Conservation (phyloP, 2,329 filamentous ascomycete species). For the Tolypocladium ophioglossoides region DNA sequence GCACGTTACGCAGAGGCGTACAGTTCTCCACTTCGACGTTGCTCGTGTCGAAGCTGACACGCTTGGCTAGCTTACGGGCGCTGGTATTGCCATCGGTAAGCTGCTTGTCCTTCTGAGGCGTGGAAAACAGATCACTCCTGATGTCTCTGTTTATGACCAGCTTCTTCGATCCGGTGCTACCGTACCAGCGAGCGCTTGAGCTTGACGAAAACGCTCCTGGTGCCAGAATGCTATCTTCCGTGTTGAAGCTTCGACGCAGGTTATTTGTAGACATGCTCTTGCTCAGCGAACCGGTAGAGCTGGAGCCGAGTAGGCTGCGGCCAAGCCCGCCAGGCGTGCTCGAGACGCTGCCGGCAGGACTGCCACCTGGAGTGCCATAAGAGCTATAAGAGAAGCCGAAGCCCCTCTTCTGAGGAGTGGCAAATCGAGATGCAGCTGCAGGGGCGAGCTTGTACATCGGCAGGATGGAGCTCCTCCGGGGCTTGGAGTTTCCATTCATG, state of each 20-base stretch:
- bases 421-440: constrained; percentile 64
- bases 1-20: constrained; percentile 21
- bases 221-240: constrained; percentile 76
- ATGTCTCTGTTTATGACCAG: constrained; percentile 86
- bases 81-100: constrained; percentile 26
- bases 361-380: constrained; percentile 70
- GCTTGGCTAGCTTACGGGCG: constrained; percentile 59
- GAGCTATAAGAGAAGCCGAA: constrained; percentile 92
- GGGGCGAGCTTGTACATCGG: constrained; percentile 85
- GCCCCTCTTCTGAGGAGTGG: constrained; percentile 75
- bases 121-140: constrained; percentile 59
- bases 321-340: constrained; percentile 60
- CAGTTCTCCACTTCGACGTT: constrained; percentile 27
- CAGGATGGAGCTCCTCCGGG: constrained; percentile 68
- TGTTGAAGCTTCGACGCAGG: constrained; percentile 68
- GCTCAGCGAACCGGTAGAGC: constrained; percentile 59
- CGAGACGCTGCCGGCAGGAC: constrained; percentile 49
- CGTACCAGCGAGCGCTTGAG: constrained; percentile 50
- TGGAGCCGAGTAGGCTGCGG: constrained; percentile 55
- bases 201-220: constrained; percentile 75
- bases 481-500: constrained; percentile 62
- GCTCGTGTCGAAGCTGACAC: constrained; percentile 81
- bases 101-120: constrained; percentile 43
- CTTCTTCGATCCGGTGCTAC: constrained; percentile 70
- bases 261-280: constrained; percentile 88